Conservation (phyloP, 805 yeast species). For the Saccharomycopsis sp. region DNA sequence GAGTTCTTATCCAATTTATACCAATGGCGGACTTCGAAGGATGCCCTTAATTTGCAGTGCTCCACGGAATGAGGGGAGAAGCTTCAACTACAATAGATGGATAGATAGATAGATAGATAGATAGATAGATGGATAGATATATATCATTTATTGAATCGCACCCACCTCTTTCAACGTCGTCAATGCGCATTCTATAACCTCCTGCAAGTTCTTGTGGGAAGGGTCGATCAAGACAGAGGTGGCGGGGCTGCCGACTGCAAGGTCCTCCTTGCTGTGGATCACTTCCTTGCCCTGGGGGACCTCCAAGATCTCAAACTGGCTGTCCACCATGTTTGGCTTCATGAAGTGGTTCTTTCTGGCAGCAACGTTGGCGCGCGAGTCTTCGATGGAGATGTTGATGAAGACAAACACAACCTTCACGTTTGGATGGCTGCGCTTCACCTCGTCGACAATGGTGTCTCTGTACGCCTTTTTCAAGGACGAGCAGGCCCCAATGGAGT, state of each 20-base stretch:
- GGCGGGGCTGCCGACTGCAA: neutral
- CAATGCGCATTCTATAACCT: conserved; percentile 1
- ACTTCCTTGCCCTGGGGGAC: conserved; percentile 42
- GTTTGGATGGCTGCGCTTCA: conserved; percentile 22
- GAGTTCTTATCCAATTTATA: no score
- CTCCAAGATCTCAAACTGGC: conserved; percentile 70
- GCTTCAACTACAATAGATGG: no score
- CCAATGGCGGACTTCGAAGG: no score
- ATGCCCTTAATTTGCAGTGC: no score
- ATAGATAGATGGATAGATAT: no score
- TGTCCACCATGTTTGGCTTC: conserved; percentile 76
- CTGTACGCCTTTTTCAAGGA: conserved; percentile 72
- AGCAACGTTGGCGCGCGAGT: conserved; percentile 50
- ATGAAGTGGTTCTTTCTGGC: conserved; percentile 72
- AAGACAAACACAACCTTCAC: conserved; percentile 53
- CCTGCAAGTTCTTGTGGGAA: conserved; percentile 1
- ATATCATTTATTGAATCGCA: neutral
- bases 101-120: no score
- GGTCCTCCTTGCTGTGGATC: conserved; percentile 24
- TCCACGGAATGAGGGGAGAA: no score
- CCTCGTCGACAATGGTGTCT: conserved; percentile 40
- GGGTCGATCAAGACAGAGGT: conserved; percentile 11
- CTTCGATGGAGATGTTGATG: conserved; percentile 54
- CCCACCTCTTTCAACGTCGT: neutral
- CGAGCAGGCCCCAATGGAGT: conserved; percentile 68